Conservation (phyloP, 768 basidiomycete species). For the Podaxis sp. region DNA sequence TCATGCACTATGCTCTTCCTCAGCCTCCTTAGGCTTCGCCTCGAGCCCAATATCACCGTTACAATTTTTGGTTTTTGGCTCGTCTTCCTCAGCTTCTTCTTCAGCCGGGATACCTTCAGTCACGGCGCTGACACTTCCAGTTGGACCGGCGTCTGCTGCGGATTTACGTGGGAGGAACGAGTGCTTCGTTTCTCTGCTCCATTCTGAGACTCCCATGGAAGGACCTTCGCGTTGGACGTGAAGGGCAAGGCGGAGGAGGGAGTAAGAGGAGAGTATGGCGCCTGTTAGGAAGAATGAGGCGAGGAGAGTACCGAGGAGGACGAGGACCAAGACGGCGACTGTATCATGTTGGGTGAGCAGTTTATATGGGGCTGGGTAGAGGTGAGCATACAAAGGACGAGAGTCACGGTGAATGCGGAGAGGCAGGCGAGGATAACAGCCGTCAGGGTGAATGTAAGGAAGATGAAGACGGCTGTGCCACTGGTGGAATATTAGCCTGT, state of each 20-base stretch:
- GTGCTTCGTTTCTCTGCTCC: constrained; percentile 3
- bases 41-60: neutral
- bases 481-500: neutral
- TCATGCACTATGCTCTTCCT: too few relatives aligned
- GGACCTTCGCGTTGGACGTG: constrained; percentile 10
- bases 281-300: constrained; percentile 14
- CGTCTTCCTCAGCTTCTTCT: neutral
- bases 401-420: neutral
- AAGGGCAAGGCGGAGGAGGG: constrained; percentile 8
- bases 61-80: neutral
- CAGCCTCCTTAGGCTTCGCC: too few relatives aligned
- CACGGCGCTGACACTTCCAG: neutral
- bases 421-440: constrained; percentile 2
- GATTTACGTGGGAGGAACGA: neutral
- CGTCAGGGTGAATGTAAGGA: neutral
- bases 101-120: neutral
- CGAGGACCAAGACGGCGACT: neutral
- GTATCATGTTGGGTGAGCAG: neutral
- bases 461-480: neutral
- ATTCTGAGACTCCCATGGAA: constrained; percentile 7
- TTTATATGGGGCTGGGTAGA: neutral
- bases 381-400: neutral
- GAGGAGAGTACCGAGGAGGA: constrained; percentile 5
- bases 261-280: constrained; percentile 4
- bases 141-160: neutral